Conservation (phyloP, 371 early-diverging fungal genomes). For the Blakeslea trispora region DNA sequence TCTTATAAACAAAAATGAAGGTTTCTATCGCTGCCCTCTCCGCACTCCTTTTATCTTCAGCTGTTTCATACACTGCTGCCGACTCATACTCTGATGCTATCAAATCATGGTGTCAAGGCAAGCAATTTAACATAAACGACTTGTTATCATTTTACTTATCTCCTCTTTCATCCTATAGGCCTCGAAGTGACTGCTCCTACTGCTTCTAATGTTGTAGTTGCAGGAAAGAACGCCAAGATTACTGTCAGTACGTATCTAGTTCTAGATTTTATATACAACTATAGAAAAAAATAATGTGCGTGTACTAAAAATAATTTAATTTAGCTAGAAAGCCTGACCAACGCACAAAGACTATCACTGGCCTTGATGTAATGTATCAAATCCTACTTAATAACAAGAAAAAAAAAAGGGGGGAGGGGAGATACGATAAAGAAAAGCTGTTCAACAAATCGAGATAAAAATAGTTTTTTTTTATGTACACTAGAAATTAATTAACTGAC, state of each 20-base stretch:
- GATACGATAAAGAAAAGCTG: too few species aligned
- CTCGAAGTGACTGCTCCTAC: conserved; percentile 27
- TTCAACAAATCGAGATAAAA: conserved; percentile 8
- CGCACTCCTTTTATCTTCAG: conserved; percentile 35
- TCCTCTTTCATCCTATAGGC: conserved; percentile 13
- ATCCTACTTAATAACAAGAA: too few species aligned
- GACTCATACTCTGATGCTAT: conserved; percentile 49
- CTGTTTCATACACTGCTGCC: conserved; percentile 34
- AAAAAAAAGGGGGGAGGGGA: not conserved
- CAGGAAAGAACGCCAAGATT: conserved; percentile 36
- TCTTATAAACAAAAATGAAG: conserved; percentile 34
- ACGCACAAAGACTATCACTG: conserved; percentile 42
- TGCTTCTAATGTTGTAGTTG: conserved; percentile 26
- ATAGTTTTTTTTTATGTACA: conserved; percentile 3
- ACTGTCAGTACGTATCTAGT: conserved; percentile 29
- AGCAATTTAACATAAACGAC: not conserved
- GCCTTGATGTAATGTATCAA: conserved; percentile 44
- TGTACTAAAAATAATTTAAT: not conserved
- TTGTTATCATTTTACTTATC: not conserved
- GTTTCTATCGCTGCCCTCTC: conserved; percentile 50
- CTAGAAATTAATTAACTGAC: too few species aligned
- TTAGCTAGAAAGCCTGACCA: conserved; percentile 32
- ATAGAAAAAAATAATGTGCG: too few species aligned
- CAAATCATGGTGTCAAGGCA: conserved; percentile 49
- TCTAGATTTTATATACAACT: conserved; percentile 3